Conservation (phyloP, 2,329 filamentous ascomycete genomes). For the Sporothrix brunneoviolacea region DNA sequence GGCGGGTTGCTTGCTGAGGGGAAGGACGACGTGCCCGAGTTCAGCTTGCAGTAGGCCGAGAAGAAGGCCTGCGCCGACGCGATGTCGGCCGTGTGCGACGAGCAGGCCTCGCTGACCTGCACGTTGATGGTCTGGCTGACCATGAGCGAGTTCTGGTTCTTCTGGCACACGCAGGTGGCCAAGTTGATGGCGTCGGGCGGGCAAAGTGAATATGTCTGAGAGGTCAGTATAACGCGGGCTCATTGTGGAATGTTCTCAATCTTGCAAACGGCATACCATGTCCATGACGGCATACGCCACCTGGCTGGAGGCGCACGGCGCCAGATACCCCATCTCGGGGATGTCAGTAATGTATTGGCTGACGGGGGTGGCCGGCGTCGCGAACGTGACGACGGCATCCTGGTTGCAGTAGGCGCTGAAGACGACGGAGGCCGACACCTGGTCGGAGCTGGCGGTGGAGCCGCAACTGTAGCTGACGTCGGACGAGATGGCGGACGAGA, state of each 20-base stretch:
- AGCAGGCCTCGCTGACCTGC: slow-evolving; percentile 38
- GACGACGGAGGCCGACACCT: slow-evolving; percentile 39
- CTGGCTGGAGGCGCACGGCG: slow-evolving; percentile 35
- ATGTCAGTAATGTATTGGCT: slow-evolving; percentile 45
- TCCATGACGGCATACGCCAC: slow-evolving; percentile 34
- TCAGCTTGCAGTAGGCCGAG: slow-evolving; percentile 45
- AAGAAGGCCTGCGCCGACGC: slow-evolving; percentile 45
- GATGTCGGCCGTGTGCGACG: slow-evolving; percentile 39
- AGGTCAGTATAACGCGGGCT: too few species aligned
- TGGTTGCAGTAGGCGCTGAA: slow-evolving; percentile 45
- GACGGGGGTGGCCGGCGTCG: slow-evolving; percentile 37
- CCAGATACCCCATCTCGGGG: slow-evolving; percentile 34
- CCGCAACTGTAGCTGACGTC: slow-evolving; percentile 39
- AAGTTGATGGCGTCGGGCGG: slow-evolving; percentile 25
- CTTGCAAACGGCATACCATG: too few species aligned
- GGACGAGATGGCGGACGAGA: slow-evolving; percentile 33
- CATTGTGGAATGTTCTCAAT: too few species aligned
- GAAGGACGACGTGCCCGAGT: slow-evolving; percentile 42
- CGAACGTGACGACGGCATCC: slow-evolving; percentile 30
- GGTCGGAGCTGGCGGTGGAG: slow-evolving; percentile 39
- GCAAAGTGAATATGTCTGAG: slow-evolving; percentile 22
- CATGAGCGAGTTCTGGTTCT: slow-evolving; percentile 40
- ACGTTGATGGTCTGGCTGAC: slow-evolving; percentile 38
- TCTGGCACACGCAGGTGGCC: slow-evolving; percentile 46
- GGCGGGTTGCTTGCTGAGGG: slow-evolving; percentile 39